These are phyloP conservation scores for Salvia hispanica DNA, from an alignment of 257 asterid genomes.

Conservation along the genomic window DNA sequence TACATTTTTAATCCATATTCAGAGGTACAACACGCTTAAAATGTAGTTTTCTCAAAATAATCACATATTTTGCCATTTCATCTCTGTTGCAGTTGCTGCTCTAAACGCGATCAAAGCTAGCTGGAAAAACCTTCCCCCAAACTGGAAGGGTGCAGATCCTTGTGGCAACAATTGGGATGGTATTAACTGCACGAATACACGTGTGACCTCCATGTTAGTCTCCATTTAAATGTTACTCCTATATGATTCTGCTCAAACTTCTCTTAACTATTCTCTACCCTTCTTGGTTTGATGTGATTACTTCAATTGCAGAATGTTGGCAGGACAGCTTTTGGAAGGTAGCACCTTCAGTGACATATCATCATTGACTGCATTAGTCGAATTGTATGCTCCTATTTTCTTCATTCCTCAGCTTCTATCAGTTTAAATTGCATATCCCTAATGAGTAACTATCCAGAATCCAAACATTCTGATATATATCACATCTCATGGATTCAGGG, in stretches of 20 bases:
- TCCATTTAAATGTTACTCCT: neutral
- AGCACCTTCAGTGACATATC: slow-evolving; percentile 61
- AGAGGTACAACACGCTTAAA: too few species aligned
- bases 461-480: slow-evolving; percentile 5
- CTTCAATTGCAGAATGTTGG: slow-evolving; percentile 54
- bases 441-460: neutral
- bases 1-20: too few species aligned
- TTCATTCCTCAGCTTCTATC: neutral
- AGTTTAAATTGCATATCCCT: neutral
- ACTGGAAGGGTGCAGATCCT: slow-evolving; percentile 82
- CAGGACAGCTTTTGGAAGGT: slow-evolving; percentile 62
- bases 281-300: slow-evolving; percentile 19
- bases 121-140: slow-evolving; percentile 88
- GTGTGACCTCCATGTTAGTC: slow-evolving; percentile 70
- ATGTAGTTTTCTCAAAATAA: neutral
- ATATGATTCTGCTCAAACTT: slow-evolving; percentile 11
- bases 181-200: slow-evolving; percentile 55
- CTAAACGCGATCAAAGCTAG: slow-evolving; percentile 61
- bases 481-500: slow-evolving; percentile 52
- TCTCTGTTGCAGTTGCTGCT: slow-evolving; percentile 59
- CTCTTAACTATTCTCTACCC: neutral
- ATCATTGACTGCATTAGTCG: slow-evolving; percentile 54
- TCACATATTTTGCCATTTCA: neutral
- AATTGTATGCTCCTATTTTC: slow-evolving; percentile 50
- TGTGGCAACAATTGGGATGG: slow-evolving; percentile 85